Conservation (phyloP, 257 asterid species). For the Solanum chaucha region DNA sequence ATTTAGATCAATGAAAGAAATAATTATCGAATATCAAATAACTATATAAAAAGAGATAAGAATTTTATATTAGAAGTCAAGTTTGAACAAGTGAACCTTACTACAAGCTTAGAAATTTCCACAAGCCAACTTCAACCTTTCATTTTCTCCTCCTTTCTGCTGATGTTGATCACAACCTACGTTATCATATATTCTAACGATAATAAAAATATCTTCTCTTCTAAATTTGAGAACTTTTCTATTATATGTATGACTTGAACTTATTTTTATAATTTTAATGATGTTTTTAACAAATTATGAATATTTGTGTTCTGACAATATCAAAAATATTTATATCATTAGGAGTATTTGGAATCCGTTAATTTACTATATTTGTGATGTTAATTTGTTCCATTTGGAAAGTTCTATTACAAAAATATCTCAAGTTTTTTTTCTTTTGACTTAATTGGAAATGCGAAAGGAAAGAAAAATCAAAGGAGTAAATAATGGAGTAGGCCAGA, state of each 20-base stretch:
- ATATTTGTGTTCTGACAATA: no score
- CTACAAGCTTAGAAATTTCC: neutral
- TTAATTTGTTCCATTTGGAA: neutral
- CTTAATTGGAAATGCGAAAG: neutral
- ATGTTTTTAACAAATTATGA: no score
- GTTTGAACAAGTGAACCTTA: neutral
- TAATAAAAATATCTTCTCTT: no score
- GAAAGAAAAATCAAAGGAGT: neutral
- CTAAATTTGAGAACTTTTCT: neutral
- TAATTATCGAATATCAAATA: neutral
- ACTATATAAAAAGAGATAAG: neutral
- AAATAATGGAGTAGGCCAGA: neutral
- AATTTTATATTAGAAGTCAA: neutral
- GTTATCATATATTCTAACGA: neutral
- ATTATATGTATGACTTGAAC: no score
- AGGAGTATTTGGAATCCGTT: neutral
- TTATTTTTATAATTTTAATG: no score
- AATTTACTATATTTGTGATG: neutral
- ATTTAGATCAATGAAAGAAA: fast-evolving
- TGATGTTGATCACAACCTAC: neutral
- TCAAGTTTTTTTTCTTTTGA: neutral
- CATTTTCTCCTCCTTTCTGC: fast-evolving
- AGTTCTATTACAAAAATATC: neutral
- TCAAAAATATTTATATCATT: neutral
- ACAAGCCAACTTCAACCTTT: neutral